phyloP scores from a whole-genome alignment of 1,284 basidiomycete genomes.

The Boletus hoseneyae region DNA sequence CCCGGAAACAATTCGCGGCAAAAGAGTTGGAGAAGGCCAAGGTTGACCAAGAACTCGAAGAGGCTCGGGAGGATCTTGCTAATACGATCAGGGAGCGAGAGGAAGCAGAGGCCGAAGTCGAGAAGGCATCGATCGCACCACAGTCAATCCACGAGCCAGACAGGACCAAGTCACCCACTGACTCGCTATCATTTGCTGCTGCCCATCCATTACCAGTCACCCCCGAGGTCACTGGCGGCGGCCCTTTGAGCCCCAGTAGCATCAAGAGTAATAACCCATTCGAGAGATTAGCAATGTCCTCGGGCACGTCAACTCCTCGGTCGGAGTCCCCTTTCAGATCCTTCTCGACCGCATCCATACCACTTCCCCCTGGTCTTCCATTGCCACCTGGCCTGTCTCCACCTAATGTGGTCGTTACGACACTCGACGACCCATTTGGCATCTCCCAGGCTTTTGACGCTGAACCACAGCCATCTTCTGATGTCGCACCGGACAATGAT shows the following conservation, averaged over 20 bases:
- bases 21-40: constrained; percentile 79
- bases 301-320: constrained; percentile 44
- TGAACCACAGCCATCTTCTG: constrained; percentile 20
- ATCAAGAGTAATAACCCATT: constrained; percentile 92
- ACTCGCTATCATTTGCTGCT: constrained; percentile 61
- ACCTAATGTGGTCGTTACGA: constrained; percentile 15
- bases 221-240: constrained; percentile 45
- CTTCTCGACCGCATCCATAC: constrained; percentile 40
- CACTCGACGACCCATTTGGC: constrained; percentile 54
- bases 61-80: constrained; percentile 54
- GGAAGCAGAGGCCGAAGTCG: constrained; percentile 51
- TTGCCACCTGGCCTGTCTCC: constrained; percentile 27
- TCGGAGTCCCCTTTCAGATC: constrained; percentile 57
- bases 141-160: constrained; percentile 12
- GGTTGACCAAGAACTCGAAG: constrained; percentile 69
- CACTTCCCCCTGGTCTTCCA: constrained; percentile 30
- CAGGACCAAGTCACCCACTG: constrained; percentile 32
- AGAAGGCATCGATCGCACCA: constrained; percentile 25
- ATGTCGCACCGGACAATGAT: constrained; percentile 23
- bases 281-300: constrained; percentile 62
- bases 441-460: constrained; percentile 45
- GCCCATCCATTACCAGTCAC: constrained; percentile 67
- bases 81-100: constrained; percentile 56
- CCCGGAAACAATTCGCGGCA: constrained; percentile 88
- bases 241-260: constrained; percentile 38